Evolutionary conservation across 371 early-diverging fungal genomes (phyloP).

Genomic region (Mortierella polycephala): DNA sequence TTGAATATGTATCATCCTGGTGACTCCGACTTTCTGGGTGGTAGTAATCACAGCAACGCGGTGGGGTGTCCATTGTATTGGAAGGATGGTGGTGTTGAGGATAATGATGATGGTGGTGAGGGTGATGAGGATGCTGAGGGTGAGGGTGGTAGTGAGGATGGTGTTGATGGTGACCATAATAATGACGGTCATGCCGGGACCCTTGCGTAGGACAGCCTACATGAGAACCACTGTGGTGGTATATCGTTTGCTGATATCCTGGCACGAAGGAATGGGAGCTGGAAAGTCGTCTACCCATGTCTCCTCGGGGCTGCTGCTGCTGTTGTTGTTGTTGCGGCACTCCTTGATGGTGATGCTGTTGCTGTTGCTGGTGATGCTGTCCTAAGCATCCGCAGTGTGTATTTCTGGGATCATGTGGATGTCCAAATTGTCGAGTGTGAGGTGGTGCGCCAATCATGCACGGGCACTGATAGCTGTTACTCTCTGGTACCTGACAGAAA

Average conservation of each 20-base stretch:
- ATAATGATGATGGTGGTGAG: background rate
- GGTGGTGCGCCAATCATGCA: background rate
- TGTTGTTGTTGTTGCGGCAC: conserved; percentile 17
- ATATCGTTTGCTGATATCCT: background rate
- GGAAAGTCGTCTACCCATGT: background rate
- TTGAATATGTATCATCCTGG: background rate
- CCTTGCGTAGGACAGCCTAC: background rate
- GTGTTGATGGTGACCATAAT: background rate
- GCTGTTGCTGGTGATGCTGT: background rate
- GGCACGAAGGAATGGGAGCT: background rate
- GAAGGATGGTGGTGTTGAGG: background rate
- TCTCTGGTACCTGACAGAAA: too few species aligned
- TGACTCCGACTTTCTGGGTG: background rate
- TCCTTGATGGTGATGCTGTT: background rate
- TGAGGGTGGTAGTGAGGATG: background rate
- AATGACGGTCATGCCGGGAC: background rate
- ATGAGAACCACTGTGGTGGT: background rate
- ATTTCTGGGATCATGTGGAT: background rate
- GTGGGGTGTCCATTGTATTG: background rate
- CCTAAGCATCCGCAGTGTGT: background rate
- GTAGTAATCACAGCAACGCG: background rate
- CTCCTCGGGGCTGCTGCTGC: background rate
- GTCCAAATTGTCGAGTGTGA: background rate
- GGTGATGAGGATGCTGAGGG: conserved; percentile 3
- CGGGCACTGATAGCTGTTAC: background rate